These are phyloP conservation scores for Trichophyton schoenleinii DNA, from an alignment of 2,329 filamentous ascomycete species.

Conservation along the genomic window DNA sequence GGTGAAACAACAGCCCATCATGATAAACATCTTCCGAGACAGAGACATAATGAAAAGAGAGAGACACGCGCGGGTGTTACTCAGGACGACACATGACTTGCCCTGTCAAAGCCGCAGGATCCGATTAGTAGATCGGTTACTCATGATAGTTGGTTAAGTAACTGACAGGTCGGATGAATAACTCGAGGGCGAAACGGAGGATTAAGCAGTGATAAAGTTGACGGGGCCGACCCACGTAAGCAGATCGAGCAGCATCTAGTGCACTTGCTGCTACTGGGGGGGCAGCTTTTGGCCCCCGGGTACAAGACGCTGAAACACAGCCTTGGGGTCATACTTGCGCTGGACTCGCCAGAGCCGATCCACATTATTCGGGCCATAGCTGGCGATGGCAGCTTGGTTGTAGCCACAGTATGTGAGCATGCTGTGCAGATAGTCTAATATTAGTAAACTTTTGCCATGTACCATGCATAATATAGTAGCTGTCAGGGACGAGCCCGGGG, in stretches of 20 bases:
- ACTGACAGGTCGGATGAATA: not conserved
- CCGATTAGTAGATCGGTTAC: not conserved
- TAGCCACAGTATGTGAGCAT: slow-evolving; percentile 7
- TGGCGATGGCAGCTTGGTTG: slow-evolving; percentile 7
- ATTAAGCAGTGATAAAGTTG: not conserved
- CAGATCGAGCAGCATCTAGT: not conserved
- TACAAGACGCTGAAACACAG: slow-evolving; percentile 7
- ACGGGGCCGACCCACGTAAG: not conserved
- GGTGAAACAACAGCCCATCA: not conserved
- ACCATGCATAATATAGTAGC: not conserved
- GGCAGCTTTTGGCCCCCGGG: slow-evolving; percentile 10
- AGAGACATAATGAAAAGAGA: not conserved
- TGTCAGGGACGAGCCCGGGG: not conserved
- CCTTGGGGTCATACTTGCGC: slow-evolving; percentile 7
- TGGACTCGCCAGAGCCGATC: slow-evolving; percentile 3
- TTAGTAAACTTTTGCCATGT: not conserved
- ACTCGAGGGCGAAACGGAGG: not conserved
- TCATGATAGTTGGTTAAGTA: not conserved
- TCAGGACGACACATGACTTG: not conserved
- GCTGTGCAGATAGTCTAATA: not conserved
- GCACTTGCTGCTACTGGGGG: not conserved
- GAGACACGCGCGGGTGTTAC: not conserved
- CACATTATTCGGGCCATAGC: slow-evolving; percentile 8
- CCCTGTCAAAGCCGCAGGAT: not conserved
- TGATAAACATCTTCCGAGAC: not conserved